A percentile compares a stretch with the other conserved stretches of the same genome.
Evolutionary conservation across 2,329 filamentous ascomycete genomes (phyloP).

Genomic region (Tolypocladium album): DNA sequence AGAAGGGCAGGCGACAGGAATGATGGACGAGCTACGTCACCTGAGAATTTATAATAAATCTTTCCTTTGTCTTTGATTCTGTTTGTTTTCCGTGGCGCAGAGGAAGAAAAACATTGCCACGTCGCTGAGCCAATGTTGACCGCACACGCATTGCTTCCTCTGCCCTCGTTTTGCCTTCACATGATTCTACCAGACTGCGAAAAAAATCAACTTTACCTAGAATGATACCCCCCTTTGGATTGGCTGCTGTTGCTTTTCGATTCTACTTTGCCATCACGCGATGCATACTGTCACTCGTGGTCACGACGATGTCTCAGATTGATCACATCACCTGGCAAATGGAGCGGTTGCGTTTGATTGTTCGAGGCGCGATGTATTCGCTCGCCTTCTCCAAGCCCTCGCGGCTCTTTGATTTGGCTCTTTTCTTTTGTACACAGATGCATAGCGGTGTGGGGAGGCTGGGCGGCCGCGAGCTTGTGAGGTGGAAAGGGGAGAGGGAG

Average conservation of each 20-base stretch:
- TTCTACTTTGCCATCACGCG: background rate
- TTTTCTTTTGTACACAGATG: conserved; percentile 3
- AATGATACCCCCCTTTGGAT: conserved; percentile 29
- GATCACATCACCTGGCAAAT: background rate
- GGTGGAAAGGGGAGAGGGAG: background rate
- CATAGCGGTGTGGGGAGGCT: conserved; percentile 7
- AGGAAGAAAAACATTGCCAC: background rate
- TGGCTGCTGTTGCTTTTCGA: conserved; percentile 12
- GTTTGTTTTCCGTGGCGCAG: background rate
- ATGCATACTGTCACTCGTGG: background rate
- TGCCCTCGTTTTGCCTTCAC: background rate
- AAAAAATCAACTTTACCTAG: conserved; percentile 13
- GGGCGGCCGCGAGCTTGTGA: background rate
- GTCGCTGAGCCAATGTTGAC: background rate
- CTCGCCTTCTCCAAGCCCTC: background rate
- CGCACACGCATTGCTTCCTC: background rate
- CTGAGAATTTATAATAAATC: background rate
- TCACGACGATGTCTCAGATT: background rate
- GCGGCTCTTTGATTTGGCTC: background rate
- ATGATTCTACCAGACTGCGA: conserved; percentile 17
- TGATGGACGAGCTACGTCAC: background rate
- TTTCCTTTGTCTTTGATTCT: conserved; percentile 1
- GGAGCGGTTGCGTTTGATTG: background rate
- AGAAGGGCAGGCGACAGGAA: background rate
- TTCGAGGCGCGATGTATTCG: background rate